Evolutionary conservation across 257 asterid species (phyloP), one percentile per base, ranked within the genome.

Genomic region (Ocimum tenuiflorum): DNA sequence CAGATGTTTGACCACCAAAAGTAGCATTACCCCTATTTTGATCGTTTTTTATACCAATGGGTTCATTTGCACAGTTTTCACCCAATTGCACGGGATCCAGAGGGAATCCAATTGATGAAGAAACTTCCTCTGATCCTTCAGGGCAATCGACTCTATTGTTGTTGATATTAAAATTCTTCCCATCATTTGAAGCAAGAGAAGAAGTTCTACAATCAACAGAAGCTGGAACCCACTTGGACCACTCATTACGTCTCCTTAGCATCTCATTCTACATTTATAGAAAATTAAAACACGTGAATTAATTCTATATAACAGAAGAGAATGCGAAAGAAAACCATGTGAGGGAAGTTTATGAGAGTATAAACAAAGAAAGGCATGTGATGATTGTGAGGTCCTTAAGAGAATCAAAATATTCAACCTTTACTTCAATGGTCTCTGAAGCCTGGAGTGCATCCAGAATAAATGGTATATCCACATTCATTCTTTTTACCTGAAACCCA

Each of bases 191-290:
- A 29, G 46, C 67, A 63, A 27, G 65, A 66, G 82, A 62, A 43
- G 81, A 72, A 29, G 80, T 65, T 55, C 63, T 68, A 53, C 49
- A 70, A 22, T 47, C 60, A 48, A 67, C 79, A 77, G 81, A 71
- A 71, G 79, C 48, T 17, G 78, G 61, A 75, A 81, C 61, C 91
- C 94, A 90, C 73, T 82, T 82, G 62, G 88, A 68, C 97, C 97
- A 90, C 53, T 81, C 87, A 41, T 75, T 82, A 51, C 86, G 90
- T 69, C 95, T 87, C 82, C 97, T 82, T 60, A 90, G 72, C 81
- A 73, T 88, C 74, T 79, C 90, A 70, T 79, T 83, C 97, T 90
- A 63, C 64, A 67, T 68, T 66, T 61, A 63, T 68, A 49, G 47
- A 67, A 41, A 73, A 60, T 33, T 22, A 71, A 53, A 52, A 41